Base-by-base conservation (phyloP, 148 eudicot genomes). In the Rhododendron vialii region DNA sequence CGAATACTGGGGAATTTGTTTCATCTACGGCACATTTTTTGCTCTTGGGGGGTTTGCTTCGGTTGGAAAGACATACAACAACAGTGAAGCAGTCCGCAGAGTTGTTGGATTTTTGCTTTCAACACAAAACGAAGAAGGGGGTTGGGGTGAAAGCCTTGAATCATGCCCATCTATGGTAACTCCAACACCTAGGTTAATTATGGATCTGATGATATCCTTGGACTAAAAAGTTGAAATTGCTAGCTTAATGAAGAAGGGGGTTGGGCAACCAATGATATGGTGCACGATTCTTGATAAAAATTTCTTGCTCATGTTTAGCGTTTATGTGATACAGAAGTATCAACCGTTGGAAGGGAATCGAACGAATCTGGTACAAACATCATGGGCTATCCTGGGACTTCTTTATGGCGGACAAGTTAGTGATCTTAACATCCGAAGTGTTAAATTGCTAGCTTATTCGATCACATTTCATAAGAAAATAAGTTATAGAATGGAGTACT, bases 311-410 rank as follows among this genome's bases (percentile, higher is more conserved):
- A 86, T 17, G 9, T 22, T n/a, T n/a, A 17, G 65, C 9, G 36
- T 24, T 87, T 71, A 43, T 17, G 22, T 69, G n/a, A 71, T 78
- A 69, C 85, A 89, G 91, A 89, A 86, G 85, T 91, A 89, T 85
- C 90, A 84, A 61, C 88, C 91, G 13, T 57, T 91, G 51, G 88
- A 88, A 59, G 91, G 90, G 50, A 89, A 89, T 55, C 78, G 89
- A 59, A 89, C 90, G 17, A 91, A 91, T 35, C 7, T 89, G 41
- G 91, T 89, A 28, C 90, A 91, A 83, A 91, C 92, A 84, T 83
- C 92, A 41, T 91, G 92, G 92, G 92, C 86, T 30, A 91, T 91
- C 91, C 86, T 91, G 11, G 91, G 90, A 24, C 89, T 91, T 71
- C 84, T 89, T 61, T 79, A 82, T 30, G 89, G 86, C 30, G 91